Evolutionary conservation across 257 asterid species (phyloP).

Genomic region (Salvia hispanica): DNA sequence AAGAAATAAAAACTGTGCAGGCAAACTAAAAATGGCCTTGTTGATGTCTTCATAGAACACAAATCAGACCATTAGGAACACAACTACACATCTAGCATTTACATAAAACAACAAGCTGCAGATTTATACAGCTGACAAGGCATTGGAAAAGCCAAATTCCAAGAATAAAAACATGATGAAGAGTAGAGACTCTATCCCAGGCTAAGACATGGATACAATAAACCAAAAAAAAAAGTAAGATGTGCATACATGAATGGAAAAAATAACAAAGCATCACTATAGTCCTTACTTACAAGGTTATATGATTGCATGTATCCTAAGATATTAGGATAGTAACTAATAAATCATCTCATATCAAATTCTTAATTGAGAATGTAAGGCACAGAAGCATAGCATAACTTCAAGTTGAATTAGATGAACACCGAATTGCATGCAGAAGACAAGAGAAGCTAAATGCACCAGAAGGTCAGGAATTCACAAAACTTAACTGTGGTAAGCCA

Average conservation of each 20-base stretch:
- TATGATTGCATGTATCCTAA: neutral
- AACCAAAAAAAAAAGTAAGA: neutral
- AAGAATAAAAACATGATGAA: neutral
- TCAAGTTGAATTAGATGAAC: slow-evolving; percentile 6
- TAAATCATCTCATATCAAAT: slow-evolving; percentile 8
- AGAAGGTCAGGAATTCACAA: neutral
- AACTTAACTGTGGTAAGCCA: slow-evolving; percentile 3
- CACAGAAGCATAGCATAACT: neutral
- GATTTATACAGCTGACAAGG: neutral
- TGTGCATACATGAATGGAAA: neutral
- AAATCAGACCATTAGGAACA: neutral
- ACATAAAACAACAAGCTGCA: slow-evolving; percentile 4
- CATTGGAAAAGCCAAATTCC: neutral
- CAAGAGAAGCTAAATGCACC: slow-evolving; percentile 10
- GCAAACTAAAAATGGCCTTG: neutral
- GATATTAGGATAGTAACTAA: slow-evolving; percentile 6
- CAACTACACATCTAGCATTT: neutral
- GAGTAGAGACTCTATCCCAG: neutral
- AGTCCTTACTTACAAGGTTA: neutral
- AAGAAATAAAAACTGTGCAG: neutral
- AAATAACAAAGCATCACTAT: slow-evolving; percentile 5
- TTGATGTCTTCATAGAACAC: slow-evolving; percentile 11
- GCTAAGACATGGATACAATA: slow-evolving; percentile 17
- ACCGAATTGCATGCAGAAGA: neutral
- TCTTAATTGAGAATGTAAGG: slow-evolving; percentile 1